phyloP scores from a whole-genome alignment of 768 basidiomycete species.

The Amanita subjunquillea region DNA sequence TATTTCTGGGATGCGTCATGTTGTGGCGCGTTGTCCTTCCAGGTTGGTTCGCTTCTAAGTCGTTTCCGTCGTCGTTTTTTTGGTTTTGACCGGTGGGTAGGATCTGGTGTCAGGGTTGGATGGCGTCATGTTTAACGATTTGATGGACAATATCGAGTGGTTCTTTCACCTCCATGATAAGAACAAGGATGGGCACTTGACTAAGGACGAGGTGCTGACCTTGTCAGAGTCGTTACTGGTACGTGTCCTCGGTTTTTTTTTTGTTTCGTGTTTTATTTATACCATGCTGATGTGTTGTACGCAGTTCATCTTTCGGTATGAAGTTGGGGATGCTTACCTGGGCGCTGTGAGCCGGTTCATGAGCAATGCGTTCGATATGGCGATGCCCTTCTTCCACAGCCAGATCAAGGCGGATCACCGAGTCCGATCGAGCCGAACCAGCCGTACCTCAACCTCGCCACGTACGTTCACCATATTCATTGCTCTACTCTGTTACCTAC shows the following conservation, averaged over 20 bases:
- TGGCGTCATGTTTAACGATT: constrained; percentile 88
- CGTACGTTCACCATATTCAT: constrained; percentile 32
- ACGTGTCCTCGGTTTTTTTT: constrained; percentile 13
- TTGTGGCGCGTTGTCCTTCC: constrained; percentile 80
- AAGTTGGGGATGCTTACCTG: constrained; percentile 92
- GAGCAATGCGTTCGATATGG: constrained; percentile 99
- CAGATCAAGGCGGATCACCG: constrained; percentile 29
- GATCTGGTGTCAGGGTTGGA: constrained; percentile 86
- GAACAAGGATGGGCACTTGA: constrained; percentile 90
- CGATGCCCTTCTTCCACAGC: constrained; percentile 71
- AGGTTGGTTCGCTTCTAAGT: constrained; percentile 36
- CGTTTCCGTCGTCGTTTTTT: neutral
- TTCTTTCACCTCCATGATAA: constrained; percentile 95
- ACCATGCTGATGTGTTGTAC: neutral
- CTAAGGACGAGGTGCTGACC: constrained; percentile 94
- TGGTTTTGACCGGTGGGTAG: constrained; percentile 26
- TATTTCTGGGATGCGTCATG: constrained; percentile 89
- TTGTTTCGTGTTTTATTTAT: neutral
- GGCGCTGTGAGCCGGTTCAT: constrained; percentile 96
- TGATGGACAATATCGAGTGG: constrained; percentile 99
- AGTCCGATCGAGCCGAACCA: constrained; percentile 60
- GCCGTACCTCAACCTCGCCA: constrained; percentile 88
- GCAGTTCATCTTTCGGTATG: constrained; percentile 96
- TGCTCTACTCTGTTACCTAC: neutral
- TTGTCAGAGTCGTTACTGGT: constrained; percentile 92